Evolutionary conservation across 2,329 filamentous ascomycete genomes (phyloP), one percentile per base, ranked within the genome.

Genomic region (Taxawa tesnikishii): DNA sequence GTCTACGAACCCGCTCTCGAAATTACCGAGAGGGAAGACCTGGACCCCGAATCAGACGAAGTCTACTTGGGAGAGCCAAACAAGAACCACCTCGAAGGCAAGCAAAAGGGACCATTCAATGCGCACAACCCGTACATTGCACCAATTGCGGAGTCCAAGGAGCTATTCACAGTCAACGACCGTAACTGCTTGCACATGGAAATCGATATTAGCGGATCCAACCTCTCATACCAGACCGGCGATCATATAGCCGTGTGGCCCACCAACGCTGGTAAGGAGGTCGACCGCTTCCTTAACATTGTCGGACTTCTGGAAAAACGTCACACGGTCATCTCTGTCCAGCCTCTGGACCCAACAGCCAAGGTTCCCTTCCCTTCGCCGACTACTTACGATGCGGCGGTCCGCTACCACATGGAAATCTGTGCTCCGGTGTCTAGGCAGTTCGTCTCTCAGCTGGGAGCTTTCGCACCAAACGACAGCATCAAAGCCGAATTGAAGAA

Each of bases 171-270:
- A 31, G 79, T 82, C 58, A 83, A 85, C 58, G 83, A 85, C 51
- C 73, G 92, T 40, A 94, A 96, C 67, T 98, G 90, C 54, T 67
- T 98, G 44, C 92, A 98, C 59, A 76, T 96, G 72, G 92, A 98
- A 58, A 75, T 98, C 42, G 84, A 92, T 53, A 74, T 98, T 46
- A 80, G 78, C 49, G 83, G 75, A 46, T 94, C 87, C 32, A 93
- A 92, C 55, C 67, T 98, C 41, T 75, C 72, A 27, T 98, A 98
- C 65, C 84, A 92, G 48, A 98, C 90, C 32, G 90, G 90, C 55
- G 92, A 98, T 54, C 92, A 98, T 58, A 82, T 98, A 51, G 90
- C 90, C 26, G 63, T 98, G 48, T 98, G 92, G 92, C 90, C 92
- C 23, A 94, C 84, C 31, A 98, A 98, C 57, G 69, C 90, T 37